A percentile compares a stretch with the other conserved stretches of the same genome.
These are phyloP conservation scores for Ustilago crameri DNA, from an alignment of 1,284 basidiomycete genomes.

Conservation along the genomic window DNA sequence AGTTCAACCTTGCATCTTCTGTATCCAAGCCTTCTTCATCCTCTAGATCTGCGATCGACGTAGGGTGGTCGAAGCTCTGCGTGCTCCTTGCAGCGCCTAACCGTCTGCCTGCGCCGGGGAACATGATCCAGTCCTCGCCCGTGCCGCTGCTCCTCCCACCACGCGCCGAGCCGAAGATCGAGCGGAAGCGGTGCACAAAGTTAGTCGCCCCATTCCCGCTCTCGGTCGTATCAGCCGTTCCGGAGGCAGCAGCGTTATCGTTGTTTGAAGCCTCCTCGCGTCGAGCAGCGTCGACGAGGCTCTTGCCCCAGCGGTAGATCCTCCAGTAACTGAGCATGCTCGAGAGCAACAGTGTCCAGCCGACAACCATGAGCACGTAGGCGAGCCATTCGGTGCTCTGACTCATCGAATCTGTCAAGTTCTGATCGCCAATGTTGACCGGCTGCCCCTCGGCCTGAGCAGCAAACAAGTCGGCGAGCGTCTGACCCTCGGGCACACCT, in stretches of 20 bases:
- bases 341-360: slow-evolving; percentile 82
- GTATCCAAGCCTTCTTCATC: slow-evolving; percentile 39
- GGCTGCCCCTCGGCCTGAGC: slow-evolving; percentile 65
- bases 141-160: slow-evolving; percentile 6
- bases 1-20: slow-evolving; percentile 32
- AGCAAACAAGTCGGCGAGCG: slow-evolving; percentile 61
- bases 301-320: slow-evolving; percentile 58
- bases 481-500: slow-evolving; percentile 26
- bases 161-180: slow-evolving; percentile 18
- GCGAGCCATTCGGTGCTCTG: slow-evolving; percentile 81
- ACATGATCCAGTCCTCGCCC: slow-evolving; percentile 62
- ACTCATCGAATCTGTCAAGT: slow-evolving; percentile 68
- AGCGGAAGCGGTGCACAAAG: slow-evolving; percentile 40
- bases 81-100: slow-evolving; percentile 12
- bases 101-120: slow-evolving; percentile 49
- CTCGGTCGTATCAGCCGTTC: neutral
- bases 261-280: slow-evolving; percentile 40
- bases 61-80: slow-evolving; percentile 30
- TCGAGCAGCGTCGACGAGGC: slow-evolving; percentile 54
- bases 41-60: slow-evolving; percentile 42
- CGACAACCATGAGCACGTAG: slow-evolving; percentile 88
- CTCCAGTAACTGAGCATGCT: slow-evolving; percentile 80
- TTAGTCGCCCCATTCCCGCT: slow-evolving; percentile 18
- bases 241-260: neutral
- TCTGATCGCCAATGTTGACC: slow-evolving; percentile 69